These are phyloP conservation scores for Fusarium pseudograminearum DNA, from an alignment of 2,329 filamentous ascomycete species.

Conservation along the genomic window DNA sequence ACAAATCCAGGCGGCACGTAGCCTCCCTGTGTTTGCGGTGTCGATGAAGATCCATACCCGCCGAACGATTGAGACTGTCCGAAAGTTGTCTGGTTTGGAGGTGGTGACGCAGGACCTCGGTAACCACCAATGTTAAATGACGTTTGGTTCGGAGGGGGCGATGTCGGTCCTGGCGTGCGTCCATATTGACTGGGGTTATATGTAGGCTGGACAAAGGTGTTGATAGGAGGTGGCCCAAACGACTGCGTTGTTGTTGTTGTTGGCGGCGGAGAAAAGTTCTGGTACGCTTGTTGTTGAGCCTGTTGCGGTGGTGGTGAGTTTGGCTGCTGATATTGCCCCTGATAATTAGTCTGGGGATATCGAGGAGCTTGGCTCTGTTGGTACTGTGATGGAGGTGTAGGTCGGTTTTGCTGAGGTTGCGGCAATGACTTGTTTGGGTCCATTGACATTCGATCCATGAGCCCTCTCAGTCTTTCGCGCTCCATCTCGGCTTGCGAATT, in stretches of 20 bases:
- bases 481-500: slow-evolving; percentile 79
- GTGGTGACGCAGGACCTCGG: slow-evolving; percentile 63
- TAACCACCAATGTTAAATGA: slow-evolving; percentile 58
- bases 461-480: slow-evolving; percentile 83
- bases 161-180: slow-evolving; percentile 68
- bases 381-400: slow-evolving; percentile 31
- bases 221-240: slow-evolving; percentile 54
- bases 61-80: slow-evolving; percentile 55
- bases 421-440: slow-evolving; percentile 65
- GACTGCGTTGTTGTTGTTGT: slow-evolving; percentile 38
- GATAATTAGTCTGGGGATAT: slow-evolving; percentile 67
- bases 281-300: slow-evolving; percentile 58
- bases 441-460: slow-evolving; percentile 97
- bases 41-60: slow-evolving; percentile 56
- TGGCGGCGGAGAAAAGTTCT: slow-evolving; percentile 53
- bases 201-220: slow-evolving; percentile 62
- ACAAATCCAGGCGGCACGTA: slow-evolving; percentile 70
- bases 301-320: slow-evolving; percentile 60
- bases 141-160: slow-evolving; percentile 73
- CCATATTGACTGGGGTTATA: slow-evolving; percentile 72
- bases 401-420: slow-evolving; percentile 55
- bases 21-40: slow-evolving; percentile 56
- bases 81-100: slow-evolving; percentile 68
- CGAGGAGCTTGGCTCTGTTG: slow-evolving; percentile 54
- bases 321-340: slow-evolving; percentile 70